Conservation (phyloP, 257 asterid species). For the Ballota nigra region DNA sequence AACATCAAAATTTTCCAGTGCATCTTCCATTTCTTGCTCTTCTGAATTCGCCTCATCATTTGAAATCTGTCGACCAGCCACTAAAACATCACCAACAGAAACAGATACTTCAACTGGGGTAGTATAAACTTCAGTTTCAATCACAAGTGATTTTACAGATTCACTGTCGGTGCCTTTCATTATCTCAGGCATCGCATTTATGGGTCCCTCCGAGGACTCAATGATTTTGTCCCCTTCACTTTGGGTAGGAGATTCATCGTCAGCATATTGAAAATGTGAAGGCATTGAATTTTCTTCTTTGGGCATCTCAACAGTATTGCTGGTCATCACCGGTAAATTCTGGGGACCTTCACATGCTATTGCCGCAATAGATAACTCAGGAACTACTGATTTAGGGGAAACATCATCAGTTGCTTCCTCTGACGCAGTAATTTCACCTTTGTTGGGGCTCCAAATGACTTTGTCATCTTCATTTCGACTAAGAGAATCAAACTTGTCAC, state of each 20-base stretch:
- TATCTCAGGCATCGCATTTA: conserved; percentile 9
- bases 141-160: conserved; percentile 18
- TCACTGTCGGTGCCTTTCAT: conserved; percentile 2
- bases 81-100: not conserved
- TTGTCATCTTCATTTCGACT: conserved; percentile 18
- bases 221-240: conserved; percentile 16
- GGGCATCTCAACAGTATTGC: conserved; percentile 19
- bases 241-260: conserved; percentile 9
- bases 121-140: conserved; percentile 23
- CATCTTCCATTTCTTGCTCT: conserved; percentile 13
- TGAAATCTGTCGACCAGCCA: not conserved
- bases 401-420: conserved; percentile 24
- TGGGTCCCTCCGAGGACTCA: not conserved
- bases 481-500: conserved; percentile 21
- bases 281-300: conserved; percentile 22
- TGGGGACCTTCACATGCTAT: conserved; percentile 22
- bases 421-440: conserved; percentile 20
- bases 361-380: conserved; percentile 19
- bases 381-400: conserved; percentile 23
- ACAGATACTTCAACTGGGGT: conserved; percentile 21
- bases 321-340: not conserved
- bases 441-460: conserved; percentile 12
- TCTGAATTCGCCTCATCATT: conserved; percentile 10
- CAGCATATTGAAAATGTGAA: not conserved
- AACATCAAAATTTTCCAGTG: conserved; percentile 14